Evolutionary conservation across 768 basidiomycete genomes (phyloP), one percentile per base, ranked within the genome.

Genomic region (Lentinula detonsa): DNA sequence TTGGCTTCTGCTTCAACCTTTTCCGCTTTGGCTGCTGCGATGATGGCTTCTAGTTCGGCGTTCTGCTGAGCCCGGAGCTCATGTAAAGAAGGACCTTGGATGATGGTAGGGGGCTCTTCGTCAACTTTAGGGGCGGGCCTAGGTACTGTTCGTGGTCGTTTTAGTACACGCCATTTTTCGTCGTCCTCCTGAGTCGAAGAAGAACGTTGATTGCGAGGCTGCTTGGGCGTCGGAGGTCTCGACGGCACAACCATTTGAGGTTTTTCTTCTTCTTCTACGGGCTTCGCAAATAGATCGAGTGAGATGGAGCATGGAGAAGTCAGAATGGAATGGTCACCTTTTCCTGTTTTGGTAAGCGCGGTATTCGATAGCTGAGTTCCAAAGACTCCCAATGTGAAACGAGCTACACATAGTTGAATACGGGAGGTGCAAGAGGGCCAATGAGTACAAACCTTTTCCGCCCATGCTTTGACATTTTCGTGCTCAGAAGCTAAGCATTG

Each of bases 301-400:
- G 21, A 49, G 21, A 23, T 10, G 2, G 45, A 46, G 45, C 11
- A 46, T 7, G 45, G 16, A 46, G 45, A 39, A 6, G 37, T 8
- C 15, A 23, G 45, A 46, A 28, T 4, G 45, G 9, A 18, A 46
- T n/a, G 21, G 7, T 18, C 28, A 57, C 55, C 55, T 23, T 11
- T 43, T 46, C 34, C 46, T 45, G 28, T 40, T 49, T 59, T 5
- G 78, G 65, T 60, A 88, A 81, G 69, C 92, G 91, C 15, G 93
- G 91, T 83, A 97, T 96, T 66, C 93, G 85, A 71, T 88, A 95
- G 31, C 83, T 88, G n/a, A 84, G 70, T 34, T 87, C 86, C 48
- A 98, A 78, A 2, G 79, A 78, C 18, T 83, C 81, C 96, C 96
- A 99, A 60, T 89, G 82, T 11, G 83, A 84, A 7, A 95, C 74